Evolutionary conservation across 805 yeast species (phyloP).

Genomic region (Barnettozyma sp.): DNA sequence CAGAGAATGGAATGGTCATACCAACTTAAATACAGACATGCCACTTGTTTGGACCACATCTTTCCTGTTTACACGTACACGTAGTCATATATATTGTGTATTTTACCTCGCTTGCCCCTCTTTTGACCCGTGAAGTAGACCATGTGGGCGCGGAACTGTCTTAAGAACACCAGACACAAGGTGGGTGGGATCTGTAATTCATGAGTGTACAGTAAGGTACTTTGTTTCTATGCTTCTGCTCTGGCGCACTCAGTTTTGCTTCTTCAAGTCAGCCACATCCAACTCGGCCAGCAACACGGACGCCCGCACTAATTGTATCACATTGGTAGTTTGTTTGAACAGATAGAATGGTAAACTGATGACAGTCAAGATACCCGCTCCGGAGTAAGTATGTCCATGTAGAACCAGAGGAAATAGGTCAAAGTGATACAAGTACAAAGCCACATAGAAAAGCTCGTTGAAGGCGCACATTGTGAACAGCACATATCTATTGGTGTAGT

Average conservation of each 20-base stretch:
- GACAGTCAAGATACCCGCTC: slow-evolving; percentile 52
- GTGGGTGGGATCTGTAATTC: no score
- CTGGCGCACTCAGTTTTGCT: slow-evolving; percentile 10
- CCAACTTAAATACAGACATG: not conserved
- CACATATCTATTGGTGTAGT: slow-evolving; percentile 80
- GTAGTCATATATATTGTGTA: no score
- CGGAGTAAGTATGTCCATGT: slow-evolving; percentile 37
- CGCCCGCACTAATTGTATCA: slow-evolving; percentile 83
- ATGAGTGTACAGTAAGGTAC: no score
- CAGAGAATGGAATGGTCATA: slow-evolving; percentile 4
- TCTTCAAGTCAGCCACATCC: slow-evolving; percentile 42
- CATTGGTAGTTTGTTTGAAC: slow-evolving; percentile 85
- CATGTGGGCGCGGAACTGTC: no score
- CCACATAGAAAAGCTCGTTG: slow-evolving; percentile 89
- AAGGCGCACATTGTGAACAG: slow-evolving; percentile 86
- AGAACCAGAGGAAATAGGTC: slow-evolving; percentile 24
- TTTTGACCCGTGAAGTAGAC: no score
- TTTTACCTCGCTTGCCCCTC: no score
- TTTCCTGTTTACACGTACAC: no score
- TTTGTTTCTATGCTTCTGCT: not conserved
- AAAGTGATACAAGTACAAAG: slow-evolving; percentile 73
- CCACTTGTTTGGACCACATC: no score
- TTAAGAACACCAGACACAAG: no score
- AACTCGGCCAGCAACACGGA: slow-evolving; percentile 69
- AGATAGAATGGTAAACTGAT: slow-evolving; percentile 79